Percentiles rank a stretch among this genome's conserved stretches.
Evolutionary conservation across 164 flowering plant genomes (phyloP).

Genomic region (Saururus chinensis): DNA sequence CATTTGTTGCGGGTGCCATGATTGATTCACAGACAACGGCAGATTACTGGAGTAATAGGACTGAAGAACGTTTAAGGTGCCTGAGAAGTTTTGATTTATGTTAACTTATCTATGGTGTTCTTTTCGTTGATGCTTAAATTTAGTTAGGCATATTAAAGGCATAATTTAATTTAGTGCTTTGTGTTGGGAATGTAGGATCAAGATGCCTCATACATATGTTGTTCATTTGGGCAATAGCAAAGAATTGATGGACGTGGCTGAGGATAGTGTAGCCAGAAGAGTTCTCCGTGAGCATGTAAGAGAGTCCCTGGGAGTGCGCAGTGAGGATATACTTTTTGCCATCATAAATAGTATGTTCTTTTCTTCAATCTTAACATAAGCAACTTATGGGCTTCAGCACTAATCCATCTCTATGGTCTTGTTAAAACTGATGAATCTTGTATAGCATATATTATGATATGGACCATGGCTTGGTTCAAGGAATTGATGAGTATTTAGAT

Average conservation of each 20-base stretch:
- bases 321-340: slow-evolving; percentile 86
- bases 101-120: not conserved
- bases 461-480: no score
- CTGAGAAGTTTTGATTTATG: not conserved
- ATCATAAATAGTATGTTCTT: slow-evolving; percentile 71
- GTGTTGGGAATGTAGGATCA: slow-evolving; percentile 38
- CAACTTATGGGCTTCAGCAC: no score
- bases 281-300: slow-evolving; percentile 89
- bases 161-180: not conserved
- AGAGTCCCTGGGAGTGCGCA: slow-evolving; percentile 76
- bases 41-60: slow-evolving; percentile 89
- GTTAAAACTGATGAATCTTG: no score
- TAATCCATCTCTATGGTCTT: no score
- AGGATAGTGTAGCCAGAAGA: slow-evolving; percentile 77
- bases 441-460: no score
- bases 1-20: slow-evolving; percentile 95
- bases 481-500: no score
- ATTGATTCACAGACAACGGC: slow-evolving; percentile 92
- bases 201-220: slow-evolving; percentile 89
- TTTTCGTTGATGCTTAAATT: not conserved
- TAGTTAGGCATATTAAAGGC: no score
- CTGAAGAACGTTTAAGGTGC: slow-evolving; percentile 69
- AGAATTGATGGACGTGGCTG: slow-evolving; percentile 92
- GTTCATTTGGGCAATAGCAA: slow-evolving; percentile 98
- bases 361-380: not conserved